Conservation (phyloP, 2,329 filamentous ascomycete species). For the Rachicladosporium sp. region DNA sequence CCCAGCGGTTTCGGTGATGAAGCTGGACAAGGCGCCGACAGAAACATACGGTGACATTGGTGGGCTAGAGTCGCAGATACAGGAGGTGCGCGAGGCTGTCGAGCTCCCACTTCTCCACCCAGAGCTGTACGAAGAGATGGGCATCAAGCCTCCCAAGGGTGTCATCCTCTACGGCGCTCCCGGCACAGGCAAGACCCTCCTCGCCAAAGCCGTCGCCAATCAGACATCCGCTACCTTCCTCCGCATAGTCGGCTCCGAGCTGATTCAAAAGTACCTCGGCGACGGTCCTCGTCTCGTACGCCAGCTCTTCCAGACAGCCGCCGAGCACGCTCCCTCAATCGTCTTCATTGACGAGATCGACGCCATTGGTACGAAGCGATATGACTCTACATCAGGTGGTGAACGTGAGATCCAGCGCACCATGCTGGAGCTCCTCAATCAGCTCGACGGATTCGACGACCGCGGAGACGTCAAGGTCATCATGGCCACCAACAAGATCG, state of each 20-base stretch:
- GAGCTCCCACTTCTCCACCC: conserved; percentile 90
- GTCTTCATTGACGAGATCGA: conserved; percentile 99
- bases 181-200: conserved; percentile 88
- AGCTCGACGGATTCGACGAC: conserved; percentile 97
- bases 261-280: conserved; percentile 98
- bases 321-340: conserved; percentile 90
- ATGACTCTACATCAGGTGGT: conserved; percentile 92
- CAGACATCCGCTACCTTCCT: conserved; percentile 98
- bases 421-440: conserved; percentile 96
- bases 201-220: conserved; percentile 95
- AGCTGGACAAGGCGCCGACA: conserved; percentile 94
- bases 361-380: conserved; percentile 96
- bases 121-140: conserved; percentile 98
- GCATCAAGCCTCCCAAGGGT: conserved; percentile 98
- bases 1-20: conserved; percentile 95
- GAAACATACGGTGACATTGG: conserved; percentile 98
- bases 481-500: conserved; percentile 99
- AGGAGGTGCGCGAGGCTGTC: conserved; percentile 94
- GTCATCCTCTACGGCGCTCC: conserved; percentile 97
- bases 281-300: conserved; percentile 89
- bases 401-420: conserved; percentile 96
- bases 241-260: conserved; percentile 88
- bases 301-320: conserved; percentile 91
- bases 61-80: conserved; percentile 87
- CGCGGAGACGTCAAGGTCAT: conserved; percentile 98